Evolutionary conservation across 1,284 basidiomycete genomes (phyloP).

Genomic region (Melampsora larici-populina): DNA sequence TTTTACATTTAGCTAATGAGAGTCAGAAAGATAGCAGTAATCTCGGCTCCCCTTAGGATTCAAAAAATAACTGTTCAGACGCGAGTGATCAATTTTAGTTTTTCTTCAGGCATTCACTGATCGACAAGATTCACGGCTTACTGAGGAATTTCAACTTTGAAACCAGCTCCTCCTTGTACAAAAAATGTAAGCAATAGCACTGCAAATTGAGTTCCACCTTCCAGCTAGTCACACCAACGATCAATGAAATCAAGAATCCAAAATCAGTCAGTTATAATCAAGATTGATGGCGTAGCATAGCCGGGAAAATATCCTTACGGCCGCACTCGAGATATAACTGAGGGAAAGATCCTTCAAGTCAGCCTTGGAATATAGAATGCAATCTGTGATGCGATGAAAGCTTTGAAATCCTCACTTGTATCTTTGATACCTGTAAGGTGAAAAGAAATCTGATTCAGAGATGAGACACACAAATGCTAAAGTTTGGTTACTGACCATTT

Average conservation of each 20-base stretch:
- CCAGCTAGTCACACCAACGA: conserved; percentile 2
- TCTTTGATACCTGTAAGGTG: conserved; percentile 22
- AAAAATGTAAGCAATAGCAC: conserved; percentile 19
- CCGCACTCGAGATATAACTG: conserved; percentile 36
- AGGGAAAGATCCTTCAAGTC: neutral
- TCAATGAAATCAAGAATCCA: neutral
- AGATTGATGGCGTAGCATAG: neutral
- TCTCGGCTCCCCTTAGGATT: conserved; percentile 30
- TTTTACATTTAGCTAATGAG: too few species aligned
- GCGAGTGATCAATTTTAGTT: neutral
- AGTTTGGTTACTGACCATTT: conserved; percentile 11
- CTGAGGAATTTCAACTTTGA: conserved; percentile 26
- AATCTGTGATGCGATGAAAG: neutral
- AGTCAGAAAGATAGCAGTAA: conserved; percentile 31
- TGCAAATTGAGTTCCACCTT: conserved; percentile 27
- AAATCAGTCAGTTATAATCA: neutral
- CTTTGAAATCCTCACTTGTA: conserved; percentile 22
- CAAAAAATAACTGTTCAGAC: conserved; percentile 22
- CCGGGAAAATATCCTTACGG: conserved; percentile 5
- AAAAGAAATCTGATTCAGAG: neutral
- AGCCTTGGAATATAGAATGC: neutral
- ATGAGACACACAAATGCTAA: neutral
- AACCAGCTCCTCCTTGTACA: conserved; percentile 32
- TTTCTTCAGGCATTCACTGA: neutral
- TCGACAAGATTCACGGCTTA: neutral